Evolutionary conservation across 176 grass and related monocot species (phyloP).

Genomic region (Aegilops sharonensis): DNA sequence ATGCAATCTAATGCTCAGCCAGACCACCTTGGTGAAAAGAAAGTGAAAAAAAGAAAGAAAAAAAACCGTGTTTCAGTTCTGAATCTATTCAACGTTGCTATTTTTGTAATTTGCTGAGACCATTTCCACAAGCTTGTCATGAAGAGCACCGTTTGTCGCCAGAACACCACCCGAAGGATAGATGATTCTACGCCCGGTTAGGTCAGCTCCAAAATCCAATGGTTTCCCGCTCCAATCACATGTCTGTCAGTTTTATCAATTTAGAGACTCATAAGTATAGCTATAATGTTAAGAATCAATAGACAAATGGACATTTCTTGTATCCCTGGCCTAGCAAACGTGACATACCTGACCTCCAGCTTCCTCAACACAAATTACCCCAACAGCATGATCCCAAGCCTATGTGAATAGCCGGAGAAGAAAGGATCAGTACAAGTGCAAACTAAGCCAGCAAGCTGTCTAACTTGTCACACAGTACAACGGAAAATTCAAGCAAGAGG

Average conservation of each 20-base stretch:
- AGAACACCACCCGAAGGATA: slow-evolving; percentile 74
- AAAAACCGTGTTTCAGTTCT: neutral
- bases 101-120: slow-evolving; percentile 57
- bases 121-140: slow-evolving; percentile 61
- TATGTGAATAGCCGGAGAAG: slow-evolving; percentile 11
- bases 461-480: neutral
- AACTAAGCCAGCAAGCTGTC: slow-evolving; percentile 12
- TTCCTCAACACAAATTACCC: slow-evolving; percentile 86
- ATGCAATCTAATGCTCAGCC: neutral
- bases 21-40: neutral
- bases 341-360: slow-evolving; percentile 72
- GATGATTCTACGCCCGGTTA: slow-evolving; percentile 65
- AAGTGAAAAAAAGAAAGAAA: neutral
- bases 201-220: slow-evolving; percentile 75
- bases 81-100: slow-evolving; percentile 20
- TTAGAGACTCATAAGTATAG: slow-evolving; percentile 5
- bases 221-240: slow-evolving; percentile 81
- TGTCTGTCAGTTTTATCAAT: slow-evolving; percentile 51
- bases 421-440: slow-evolving; percentile 14
- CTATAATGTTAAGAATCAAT: neutral
- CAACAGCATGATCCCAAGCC: slow-evolving; percentile 94
- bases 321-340: neutral
- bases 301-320: slow-evolving; percentile 1
- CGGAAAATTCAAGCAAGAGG: slow-evolving; percentile 19
- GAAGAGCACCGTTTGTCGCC: slow-evolving; percentile 63